Percentiles rank a stretch among this genome's conserved stretches.
Evolutionary conservation across 768 basidiomycete genomes (phyloP).

Genomic region (Suillus occidentalis): DNA sequence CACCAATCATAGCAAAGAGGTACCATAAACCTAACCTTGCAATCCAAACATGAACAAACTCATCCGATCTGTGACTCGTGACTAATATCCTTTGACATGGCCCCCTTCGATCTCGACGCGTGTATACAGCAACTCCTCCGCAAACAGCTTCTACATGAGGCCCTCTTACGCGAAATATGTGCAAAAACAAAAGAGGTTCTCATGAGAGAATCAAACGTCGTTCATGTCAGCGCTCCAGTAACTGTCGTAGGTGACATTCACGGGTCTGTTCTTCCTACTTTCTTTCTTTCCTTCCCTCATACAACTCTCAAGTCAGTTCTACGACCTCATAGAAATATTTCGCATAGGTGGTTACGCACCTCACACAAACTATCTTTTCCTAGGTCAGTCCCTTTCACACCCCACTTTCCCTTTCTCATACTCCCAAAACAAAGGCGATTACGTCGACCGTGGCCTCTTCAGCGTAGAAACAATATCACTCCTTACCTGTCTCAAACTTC

Average conservation of each 20-base stretch:
- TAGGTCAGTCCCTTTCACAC: slow-evolving; percentile 57
- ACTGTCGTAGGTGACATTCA: slow-evolving; percentile 99
- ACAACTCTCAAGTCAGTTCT: slow-evolving; percentile 81
- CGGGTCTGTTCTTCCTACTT: slow-evolving; percentile 63
- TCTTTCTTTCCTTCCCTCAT: slow-evolving; percentile 15
- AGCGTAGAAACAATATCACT: slow-evolving; percentile 98
- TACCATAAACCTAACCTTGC: too few relatives aligned
- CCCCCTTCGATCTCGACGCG: slow-evolving; percentile 92
- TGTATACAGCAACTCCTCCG: slow-evolving; percentile 88
- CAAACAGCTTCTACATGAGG: slow-evolving; percentile 94
- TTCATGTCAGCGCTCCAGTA: slow-evolving; percentile 94
- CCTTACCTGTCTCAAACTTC: slow-evolving; percentile 92
- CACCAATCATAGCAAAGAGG: too few relatives aligned
- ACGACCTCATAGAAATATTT: slow-evolving; percentile 98
- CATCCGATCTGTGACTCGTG: neutral
- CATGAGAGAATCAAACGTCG: slow-evolving; percentile 98
- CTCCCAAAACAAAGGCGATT: slow-evolving; percentile 77
- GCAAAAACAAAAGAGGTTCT: slow-evolving; percentile 99
- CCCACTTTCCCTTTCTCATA: neutral
- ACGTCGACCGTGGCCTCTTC: slow-evolving; percentile 96
- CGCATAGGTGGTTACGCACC: slow-evolving; percentile 97
- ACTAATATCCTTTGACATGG: slow-evolving; percentile 20
- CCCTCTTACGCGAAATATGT: slow-evolving; percentile 95
- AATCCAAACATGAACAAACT: slow-evolving; percentile 41
- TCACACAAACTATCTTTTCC: slow-evolving; percentile 96